Conservation (phyloP, 2,329 filamentous ascomycete species). For the Trichoderma semiorbis region DNA sequence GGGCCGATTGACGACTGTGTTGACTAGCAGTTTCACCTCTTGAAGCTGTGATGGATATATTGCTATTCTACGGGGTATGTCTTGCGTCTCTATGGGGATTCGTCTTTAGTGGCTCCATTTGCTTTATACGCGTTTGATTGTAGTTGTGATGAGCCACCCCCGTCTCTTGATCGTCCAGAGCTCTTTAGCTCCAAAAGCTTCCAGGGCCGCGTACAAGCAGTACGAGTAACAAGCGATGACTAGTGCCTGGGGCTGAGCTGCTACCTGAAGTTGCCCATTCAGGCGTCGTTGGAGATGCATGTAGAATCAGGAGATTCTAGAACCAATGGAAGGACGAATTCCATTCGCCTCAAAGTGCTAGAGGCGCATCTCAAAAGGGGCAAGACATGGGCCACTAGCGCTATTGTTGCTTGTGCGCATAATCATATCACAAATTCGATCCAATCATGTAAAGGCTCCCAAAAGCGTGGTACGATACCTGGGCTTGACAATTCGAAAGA, state of each 20-base stretch:
- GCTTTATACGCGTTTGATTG: neutral
- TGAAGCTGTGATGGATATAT: neutral
- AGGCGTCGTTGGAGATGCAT: neutral
- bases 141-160: neutral
- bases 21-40: neutral
- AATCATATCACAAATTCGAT: neutral
- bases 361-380: neutral
- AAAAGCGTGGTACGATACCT: neutral
- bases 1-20: neutral
- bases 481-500: neutral
- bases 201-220: neutral
- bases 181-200: neutral
- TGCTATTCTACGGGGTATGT: neutral
- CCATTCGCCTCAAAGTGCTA: neutral
- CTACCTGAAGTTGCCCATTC: neutral
- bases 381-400: conserved; percentile 1
- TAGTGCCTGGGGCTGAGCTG: neutral
- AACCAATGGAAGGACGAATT: neutral
- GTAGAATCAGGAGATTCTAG: neutral
- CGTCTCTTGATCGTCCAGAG: neutral
- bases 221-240: neutral
- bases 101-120: neutral
- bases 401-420: neutral
- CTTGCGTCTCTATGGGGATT: neutral
- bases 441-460: neutral